Evolutionary conservation across 176 grass and related monocot genomes (phyloP).

Genomic region (Tuctoria greenei): DNA sequence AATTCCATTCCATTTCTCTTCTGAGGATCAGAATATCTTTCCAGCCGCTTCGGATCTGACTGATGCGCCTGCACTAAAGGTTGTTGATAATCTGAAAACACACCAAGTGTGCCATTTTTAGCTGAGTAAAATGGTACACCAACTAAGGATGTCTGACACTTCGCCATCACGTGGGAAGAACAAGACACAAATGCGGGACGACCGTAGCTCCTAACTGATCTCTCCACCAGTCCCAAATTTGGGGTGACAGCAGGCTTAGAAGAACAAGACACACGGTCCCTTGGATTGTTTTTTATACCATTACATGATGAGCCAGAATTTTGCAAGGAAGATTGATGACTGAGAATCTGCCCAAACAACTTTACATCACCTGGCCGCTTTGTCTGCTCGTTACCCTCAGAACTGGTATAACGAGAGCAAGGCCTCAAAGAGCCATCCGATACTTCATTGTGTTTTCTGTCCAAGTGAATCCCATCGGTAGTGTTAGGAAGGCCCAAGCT

Average conservation of each 20-base stretch:
- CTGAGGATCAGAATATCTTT: conserved; percentile 50
- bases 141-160: conserved; percentile 47
- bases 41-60: conserved; percentile 46
- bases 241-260: conserved; percentile 27
- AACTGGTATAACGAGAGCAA: conserved; percentile 36
- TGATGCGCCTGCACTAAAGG: conserved; percentile 40
- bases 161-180: conserved; percentile 43
- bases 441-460: conserved; percentile 28
- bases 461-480: conserved; percentile 27
- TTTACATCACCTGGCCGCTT: conserved; percentile 72
- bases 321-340: conserved; percentile 56
- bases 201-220: conserved; percentile 36
- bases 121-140: conserved; percentile 58
- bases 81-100: conserved; percentile 52
- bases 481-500: conserved; percentile 23
- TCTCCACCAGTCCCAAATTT: conserved; percentile 44
- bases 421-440: conserved; percentile 19
- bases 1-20: conserved; percentile 60
- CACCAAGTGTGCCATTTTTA: conserved; percentile 42
- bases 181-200: conserved; percentile 43
- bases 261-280: conserved; percentile 42
- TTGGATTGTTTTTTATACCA: conserved; percentile 40
- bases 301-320: conserved; percentile 47
- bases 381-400: conserved; percentile 42
- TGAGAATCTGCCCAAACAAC: conserved; percentile 79